These are phyloP conservation scores for Sonneratia caseolaris DNA, from an alignment of 345 rosid species.

Conservation along the genomic window DNA sequence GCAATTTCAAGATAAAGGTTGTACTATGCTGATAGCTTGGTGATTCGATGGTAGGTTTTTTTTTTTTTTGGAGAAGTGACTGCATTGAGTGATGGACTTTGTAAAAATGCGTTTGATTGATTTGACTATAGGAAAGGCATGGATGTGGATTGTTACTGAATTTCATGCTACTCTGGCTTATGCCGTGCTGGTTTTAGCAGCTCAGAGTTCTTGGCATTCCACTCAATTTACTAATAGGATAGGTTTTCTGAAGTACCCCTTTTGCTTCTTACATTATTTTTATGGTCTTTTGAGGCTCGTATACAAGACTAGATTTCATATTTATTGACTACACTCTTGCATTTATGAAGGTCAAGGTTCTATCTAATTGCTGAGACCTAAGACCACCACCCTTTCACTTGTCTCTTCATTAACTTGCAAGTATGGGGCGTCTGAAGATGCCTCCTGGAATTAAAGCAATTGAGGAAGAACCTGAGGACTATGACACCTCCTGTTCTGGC, in stretches of 20 bases:
- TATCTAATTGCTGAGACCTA: neutral
- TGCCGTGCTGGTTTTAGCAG: neutral
- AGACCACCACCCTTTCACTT: neutral
- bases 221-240: neutral
- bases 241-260: neutral
- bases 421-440: slow-evolving; percentile 89
- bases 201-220: neutral
- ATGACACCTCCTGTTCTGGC: slow-evolving; percentile 41
- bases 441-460: slow-evolving; percentile 79
- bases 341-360: slow-evolving; percentile 7
- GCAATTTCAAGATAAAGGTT: neutral
- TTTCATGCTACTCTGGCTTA: neutral
- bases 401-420: neutral
- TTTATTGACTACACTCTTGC: neutral
- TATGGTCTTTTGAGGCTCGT: neutral
- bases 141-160: neutral
- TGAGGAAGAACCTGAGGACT: slow-evolving; percentile 94
- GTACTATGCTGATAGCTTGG: neutral
- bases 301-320: neutral
- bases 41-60: neutral
- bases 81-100: neutral
- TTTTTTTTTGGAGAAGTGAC: neutral
- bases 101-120: neutral
- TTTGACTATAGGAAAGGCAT: neutral
- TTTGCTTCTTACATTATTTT: neutral